Conservation (phyloP, 176 grass and related monocot species). For the Oryza brachyantha region DNA sequence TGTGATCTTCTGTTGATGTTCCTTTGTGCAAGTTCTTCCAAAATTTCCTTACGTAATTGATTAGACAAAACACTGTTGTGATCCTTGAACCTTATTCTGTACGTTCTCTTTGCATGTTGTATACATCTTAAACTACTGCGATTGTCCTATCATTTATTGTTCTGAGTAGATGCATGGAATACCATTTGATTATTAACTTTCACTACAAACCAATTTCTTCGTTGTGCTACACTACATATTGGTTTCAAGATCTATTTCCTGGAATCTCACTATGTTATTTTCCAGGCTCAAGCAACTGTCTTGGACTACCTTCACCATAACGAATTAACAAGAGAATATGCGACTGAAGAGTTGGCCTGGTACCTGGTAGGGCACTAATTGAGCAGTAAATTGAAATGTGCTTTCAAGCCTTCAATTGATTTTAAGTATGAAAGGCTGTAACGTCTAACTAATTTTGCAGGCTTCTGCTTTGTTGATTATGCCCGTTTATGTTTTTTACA, state of each 20-base stretch:
- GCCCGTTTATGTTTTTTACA: slow-evolving; percentile 60
- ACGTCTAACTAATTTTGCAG: slow-evolving; percentile 43
- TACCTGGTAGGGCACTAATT: slow-evolving; percentile 59
- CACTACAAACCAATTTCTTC: no score
- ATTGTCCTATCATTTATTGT: neutral
- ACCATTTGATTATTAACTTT: neutral
- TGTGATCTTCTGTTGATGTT: neutral
- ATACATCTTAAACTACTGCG: neutral
- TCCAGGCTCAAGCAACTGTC: slow-evolving; percentile 72
- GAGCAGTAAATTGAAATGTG: slow-evolving; percentile 28
- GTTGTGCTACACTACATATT: neutral
- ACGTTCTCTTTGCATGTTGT: neutral
- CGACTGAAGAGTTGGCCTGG: slow-evolving; percentile 78
- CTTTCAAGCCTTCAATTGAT: slow-evolving; percentile 27
- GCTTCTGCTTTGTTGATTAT: slow-evolving; percentile 70
- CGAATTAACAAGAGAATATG: slow-evolving; percentile 75
- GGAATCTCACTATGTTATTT: slow-evolving; percentile 32
- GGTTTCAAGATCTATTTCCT: neutral
- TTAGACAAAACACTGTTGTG: slow-evolving; percentile 1
- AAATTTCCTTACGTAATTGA: neutral
- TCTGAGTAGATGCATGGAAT: neutral
- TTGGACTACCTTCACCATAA: slow-evolving; percentile 63
- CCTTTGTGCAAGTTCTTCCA: neutral
- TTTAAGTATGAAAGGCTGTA: slow-evolving; percentile 16
- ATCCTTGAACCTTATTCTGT: neutral